These are phyloP conservation scores for Misopates orontium DNA, from an alignment of 257 asterid genomes.

Conservation along the genomic window DNA sequence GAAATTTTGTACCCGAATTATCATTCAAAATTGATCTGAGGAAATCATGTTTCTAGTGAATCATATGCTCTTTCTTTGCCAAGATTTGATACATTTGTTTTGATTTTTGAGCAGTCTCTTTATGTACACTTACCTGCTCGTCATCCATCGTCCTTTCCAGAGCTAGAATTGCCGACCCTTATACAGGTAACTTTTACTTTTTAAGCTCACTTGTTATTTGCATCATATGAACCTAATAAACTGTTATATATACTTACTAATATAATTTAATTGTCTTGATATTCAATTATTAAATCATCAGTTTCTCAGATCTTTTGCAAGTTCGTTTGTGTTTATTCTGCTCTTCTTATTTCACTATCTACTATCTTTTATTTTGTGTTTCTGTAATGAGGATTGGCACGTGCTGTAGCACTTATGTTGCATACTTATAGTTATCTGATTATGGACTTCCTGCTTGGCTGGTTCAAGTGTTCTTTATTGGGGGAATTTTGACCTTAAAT, in stretches of 20 bases:
- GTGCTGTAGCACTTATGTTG: conserved; percentile 22
- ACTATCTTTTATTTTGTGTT: conserved; percentile 3
- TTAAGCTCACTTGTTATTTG: conserved; percentile 6
- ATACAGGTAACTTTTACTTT: conserved; percentile 60
- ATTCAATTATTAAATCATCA: conserved; percentile 12
- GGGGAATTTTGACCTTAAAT: conserved; percentile 11
- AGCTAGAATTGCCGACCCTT: conserved; percentile 88
- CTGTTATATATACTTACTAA: conserved; percentile 9
- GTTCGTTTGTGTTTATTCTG: conserved; percentile 10
- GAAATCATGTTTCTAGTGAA: conserved; percentile 2
- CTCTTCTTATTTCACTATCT: conserved; percentile 12
- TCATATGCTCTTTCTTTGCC: conserved; percentile 1
- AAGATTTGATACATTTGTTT: conserved; percentile 20
- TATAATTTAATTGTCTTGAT: conserved; percentile 16
- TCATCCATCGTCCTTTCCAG: conserved; percentile 91
- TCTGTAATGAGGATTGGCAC: conserved; percentile 5
- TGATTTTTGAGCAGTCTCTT: conserved; percentile 66
- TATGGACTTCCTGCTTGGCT: conserved; percentile 20
- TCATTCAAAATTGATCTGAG: conserved; percentile 20
- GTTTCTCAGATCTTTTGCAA: conserved; percentile 14
- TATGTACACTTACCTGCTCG: conserved; percentile 93
- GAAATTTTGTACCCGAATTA: not conserved
- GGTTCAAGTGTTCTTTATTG: conserved; percentile 16
- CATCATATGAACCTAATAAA: not conserved
- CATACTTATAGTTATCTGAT: conserved; percentile 16